Evolutionary conservation across 768 basidiomycete genomes (phyloP).

Genomic region (Suillus weaverae): DNA sequence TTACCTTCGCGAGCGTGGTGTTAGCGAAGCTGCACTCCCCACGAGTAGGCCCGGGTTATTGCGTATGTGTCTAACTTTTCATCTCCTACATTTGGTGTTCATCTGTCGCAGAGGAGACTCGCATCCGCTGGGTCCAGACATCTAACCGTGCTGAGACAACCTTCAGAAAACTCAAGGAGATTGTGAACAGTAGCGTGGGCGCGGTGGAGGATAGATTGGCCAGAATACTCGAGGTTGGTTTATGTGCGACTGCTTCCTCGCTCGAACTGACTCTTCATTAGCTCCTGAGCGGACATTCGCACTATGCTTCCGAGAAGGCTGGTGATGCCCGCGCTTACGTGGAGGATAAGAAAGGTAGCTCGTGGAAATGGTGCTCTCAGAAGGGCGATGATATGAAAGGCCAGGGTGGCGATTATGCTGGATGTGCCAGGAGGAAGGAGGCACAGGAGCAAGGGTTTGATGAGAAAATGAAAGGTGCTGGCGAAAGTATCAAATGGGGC

Average conservation of each 20-base stretch:
- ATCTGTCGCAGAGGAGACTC: conserved; percentile 59
- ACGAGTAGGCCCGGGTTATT: conserved; percentile 73
- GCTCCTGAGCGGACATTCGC: conserved; percentile 41
- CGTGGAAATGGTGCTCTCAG: conserved; percentile 18
- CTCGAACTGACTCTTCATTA: conserved; percentile 10
- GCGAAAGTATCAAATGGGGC: conserved; percentile 23
- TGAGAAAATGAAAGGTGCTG: conserved; percentile 22
- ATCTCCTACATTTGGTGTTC: background rate
- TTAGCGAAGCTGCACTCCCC: conserved; percentile 69
- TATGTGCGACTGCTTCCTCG: background rate
- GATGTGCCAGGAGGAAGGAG: conserved; percentile 24
- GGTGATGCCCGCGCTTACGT: conserved; percentile 9
- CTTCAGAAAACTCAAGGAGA: conserved; percentile 61
- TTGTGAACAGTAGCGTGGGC: conserved; percentile 65
- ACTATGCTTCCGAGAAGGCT: conserved; percentile 29
- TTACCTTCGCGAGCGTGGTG: conserved; percentile 76
- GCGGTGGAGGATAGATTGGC: conserved; percentile 77
- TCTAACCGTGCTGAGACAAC: conserved; percentile 55
- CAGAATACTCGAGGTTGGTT: conserved; percentile 38
- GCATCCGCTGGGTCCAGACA: conserved; percentile 77
- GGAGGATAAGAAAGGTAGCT: conserved; percentile 2
- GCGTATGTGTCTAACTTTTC: conserved; percentile 41
- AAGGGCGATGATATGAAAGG: conserved; percentile 27
- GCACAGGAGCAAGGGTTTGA: conserved; percentile 24
- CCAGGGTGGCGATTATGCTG: conserved; percentile 28